Evolutionary conservation across 2,329 filamentous ascomycete genomes (phyloP), one percentile per base, ranked within the genome.

Genomic region (Arachnopeziza araneosa): DNA sequence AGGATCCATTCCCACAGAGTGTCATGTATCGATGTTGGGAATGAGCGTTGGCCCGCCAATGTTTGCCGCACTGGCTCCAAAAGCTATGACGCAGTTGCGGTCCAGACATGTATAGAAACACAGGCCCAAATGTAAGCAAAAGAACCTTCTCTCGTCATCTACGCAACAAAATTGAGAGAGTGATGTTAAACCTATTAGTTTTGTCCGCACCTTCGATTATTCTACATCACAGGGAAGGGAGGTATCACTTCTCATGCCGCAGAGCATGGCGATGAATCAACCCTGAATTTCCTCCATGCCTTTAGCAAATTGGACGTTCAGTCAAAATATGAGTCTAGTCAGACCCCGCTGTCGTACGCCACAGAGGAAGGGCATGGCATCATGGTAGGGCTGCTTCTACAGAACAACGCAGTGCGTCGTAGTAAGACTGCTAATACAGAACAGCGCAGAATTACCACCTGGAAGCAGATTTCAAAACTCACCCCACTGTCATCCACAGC

Each of bases 1-100:
- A n/a, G 63, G 60, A 67, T 69, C 12, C 58, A 62, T 53, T 60
- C 69, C 14, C 57, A 66, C 24, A 63, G 48, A 0, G 44, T 60
- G 2, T 62, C 56, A 0, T 68, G 60, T 36, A 57, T 73, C 53
- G 62, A 70, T 0, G 17, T 70, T 22, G 64, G 70, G 52, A 10
- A 54, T 24, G 71, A 74, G 53, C 68, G 69, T 76, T 60, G 64
- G 66, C 0, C 66, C 67, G 26, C 71, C 75, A 24, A 21, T 77
- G 1, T 72, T 76, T 44, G 74, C 75, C 1, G 73, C 75, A 2
- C 50, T 74, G 24, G 72, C 70, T 54, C 66, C 6, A 65, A 67
- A 0, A 69, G 70, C 54, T 19, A 69, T 54, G 64, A 72, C n/a
- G n/a, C n/a, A 50, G 67, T 74, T 1, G 56, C 70, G 2, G n/a